Evolutionary conservation across 2,329 filamentous ascomycete species (phyloP).

Genomic region (Fusarium piperis): DNA sequence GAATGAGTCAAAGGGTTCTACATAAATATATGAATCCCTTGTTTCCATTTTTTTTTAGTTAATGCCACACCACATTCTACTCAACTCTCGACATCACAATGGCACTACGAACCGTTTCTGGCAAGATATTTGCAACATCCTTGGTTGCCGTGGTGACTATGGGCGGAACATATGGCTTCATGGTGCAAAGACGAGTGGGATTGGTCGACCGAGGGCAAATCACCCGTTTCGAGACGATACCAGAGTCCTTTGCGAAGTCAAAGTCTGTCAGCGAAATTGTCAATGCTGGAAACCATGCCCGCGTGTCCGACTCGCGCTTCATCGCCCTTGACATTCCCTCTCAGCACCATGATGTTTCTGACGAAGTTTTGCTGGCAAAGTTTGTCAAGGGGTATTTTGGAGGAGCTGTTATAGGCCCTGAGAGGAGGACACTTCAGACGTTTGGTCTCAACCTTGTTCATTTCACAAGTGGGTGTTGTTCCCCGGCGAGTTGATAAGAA

Average conservation of each 20-base stretch:
- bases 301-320: constrained; percentile 36
- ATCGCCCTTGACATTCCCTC: constrained; percentile 36
- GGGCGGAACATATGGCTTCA: constrained; percentile 29
- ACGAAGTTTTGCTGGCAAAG: constrained; percentile 42
- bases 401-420: constrained; percentile 42
- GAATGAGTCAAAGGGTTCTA: constrained; percentile 6
- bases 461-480: constrained; percentile 24
- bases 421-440: constrained; percentile 29
- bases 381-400: constrained; percentile 46
- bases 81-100: constrained; percentile 1
- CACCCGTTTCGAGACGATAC: constrained; percentile 14
- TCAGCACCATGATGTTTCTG: constrained; percentile 20
- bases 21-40: neutral
- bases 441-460: constrained; percentile 16
- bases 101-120: constrained; percentile 19
- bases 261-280: constrained; percentile 37
- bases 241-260: constrained; percentile 40
- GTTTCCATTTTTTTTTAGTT: neutral
- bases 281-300: constrained; percentile 35
- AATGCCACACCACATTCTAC: neutral
- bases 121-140: constrained; percentile 26
- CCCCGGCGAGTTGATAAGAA: rapidly evolving
- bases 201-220: constrained; percentile 26
- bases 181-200: constrained; percentile 20
- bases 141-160: constrained; percentile 10